Evolutionary conservation across 495 filamentous ascomycete genomes (phyloP), one percentile per base, ranked within the genome.

Genomic region (Podospora pseudocomata): DNA sequence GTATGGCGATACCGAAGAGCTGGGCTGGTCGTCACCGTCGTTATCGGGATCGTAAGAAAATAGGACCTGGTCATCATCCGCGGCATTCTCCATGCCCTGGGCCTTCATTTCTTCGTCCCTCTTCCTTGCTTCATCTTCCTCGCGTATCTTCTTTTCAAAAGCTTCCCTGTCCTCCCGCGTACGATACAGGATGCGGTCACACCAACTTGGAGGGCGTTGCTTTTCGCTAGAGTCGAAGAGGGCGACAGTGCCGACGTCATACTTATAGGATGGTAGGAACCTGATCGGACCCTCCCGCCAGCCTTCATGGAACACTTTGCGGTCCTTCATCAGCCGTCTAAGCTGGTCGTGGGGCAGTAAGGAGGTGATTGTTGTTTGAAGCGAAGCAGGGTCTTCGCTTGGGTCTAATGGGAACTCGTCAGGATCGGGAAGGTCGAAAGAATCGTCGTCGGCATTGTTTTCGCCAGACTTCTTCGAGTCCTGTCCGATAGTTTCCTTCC

Each of bases 181-280:
- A 44, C 94, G 86, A 73, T 86, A 99, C 0, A 99, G 79, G 59
- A 99, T 93, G n/a, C 96, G 89, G 78, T 99, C 96, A 76, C 96
- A 99, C 94, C 94, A 99, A 75, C 93, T 96, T 4, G 96, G 96
- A 16, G 90, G 90, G 62, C 96, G 84, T 63, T 89, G 87, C 82
- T 98, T 99, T 72, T 97, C 96, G 68, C 92, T 96, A 0, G 93
- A 91, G 79, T 99, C 96, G 75, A 97, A 98, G 67, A 91, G 84
- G 4, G 92, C 92, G 65, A 97, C 89, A 53, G 90, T 97, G n/a
- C 96, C 96, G 53, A 95, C 84, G 73, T 99, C 96, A 71, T 98
- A 99, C 78, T 96, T 96, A 75, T 96, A 99, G 0, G 94, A 96
- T 15, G 96, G 96, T 32, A 97, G 74, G 74, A 98, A 99, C 6